Evolutionary conservation across 2,329 filamentous ascomycete species (phyloP).

Genomic region (Cercospora zeina): DNA sequence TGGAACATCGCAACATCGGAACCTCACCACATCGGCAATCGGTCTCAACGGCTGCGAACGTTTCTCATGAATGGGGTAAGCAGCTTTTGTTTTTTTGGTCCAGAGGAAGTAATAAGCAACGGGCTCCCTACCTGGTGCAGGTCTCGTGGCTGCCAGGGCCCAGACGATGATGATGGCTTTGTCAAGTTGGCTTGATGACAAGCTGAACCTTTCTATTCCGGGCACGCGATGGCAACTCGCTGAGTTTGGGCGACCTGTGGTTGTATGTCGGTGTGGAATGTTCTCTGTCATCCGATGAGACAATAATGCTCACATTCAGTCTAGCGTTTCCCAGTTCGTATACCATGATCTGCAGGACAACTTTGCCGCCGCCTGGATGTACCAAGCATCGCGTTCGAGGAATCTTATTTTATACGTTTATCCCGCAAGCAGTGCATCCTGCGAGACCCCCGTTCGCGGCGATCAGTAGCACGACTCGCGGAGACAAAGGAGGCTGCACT

Average conservation of each 20-base stretch:
- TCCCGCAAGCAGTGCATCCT: constrained; percentile 65
- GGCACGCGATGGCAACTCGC: constrained; percentile 37
- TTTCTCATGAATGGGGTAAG: neutral
- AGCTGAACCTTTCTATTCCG: constrained; percentile 32
- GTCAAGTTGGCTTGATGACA: constrained; percentile 25
- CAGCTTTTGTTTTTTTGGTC: neutral
- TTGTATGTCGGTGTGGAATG: constrained; percentile 28
- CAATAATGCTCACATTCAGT: neutral
- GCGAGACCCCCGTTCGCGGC: constrained; percentile 53
- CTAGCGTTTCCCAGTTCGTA: constrained; percentile 66
- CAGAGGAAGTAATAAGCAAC: neutral
- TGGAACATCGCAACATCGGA: neutral
- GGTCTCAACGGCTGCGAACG: constrained; percentile 1
- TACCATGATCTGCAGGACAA: constrained; percentile 65
- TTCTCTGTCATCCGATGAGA: neutral
- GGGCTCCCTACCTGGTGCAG: neutral
- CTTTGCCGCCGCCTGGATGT: constrained; percentile 44
- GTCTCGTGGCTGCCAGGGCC: neutral
- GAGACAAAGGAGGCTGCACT: constrained; percentile 28
- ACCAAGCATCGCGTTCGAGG: constrained; percentile 35
- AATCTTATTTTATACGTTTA: constrained; percentile 63
- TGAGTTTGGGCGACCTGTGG: constrained; percentile 36
- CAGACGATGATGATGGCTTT: neutral
- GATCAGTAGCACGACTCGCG: constrained; percentile 48
- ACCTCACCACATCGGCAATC: neutral